Conservation (phyloP, 2,329 filamentous ascomycete species). For the Byssothecium circinans region DNA sequence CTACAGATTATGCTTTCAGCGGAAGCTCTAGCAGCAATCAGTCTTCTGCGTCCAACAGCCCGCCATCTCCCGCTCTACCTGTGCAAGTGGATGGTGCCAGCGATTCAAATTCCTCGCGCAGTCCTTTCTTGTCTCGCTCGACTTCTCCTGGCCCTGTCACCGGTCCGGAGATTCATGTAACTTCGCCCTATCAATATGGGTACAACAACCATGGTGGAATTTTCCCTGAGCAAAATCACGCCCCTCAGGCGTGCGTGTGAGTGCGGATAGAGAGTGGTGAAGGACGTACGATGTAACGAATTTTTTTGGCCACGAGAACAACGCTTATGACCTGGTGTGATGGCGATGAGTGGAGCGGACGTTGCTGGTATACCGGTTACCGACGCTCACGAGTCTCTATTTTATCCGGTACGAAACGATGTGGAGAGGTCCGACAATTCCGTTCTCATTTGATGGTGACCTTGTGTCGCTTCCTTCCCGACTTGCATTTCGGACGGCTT, state of each 20-base stretch:
- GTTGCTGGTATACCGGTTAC: conserved; percentile 21
- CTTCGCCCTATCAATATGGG: conserved; percentile 49
- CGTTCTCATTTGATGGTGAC: conserved; percentile 14
- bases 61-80: conserved; percentile 38
- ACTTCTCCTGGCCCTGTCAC: conserved; percentile 48
- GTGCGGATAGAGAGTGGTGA: neutral
- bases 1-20: conserved; percentile 32
- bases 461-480: conserved; percentile 17
- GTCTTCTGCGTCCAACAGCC: conserved; percentile 42
- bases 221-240: conserved; percentile 48
- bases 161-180: conserved; percentile 44
- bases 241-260: conserved; percentile 47
- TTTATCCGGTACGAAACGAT: conserved; percentile 32
- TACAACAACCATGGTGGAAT: conserved; percentile 46
- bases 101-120: conserved; percentile 33
- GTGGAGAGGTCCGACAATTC: conserved; percentile 25
- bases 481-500: conserved; percentile 36
- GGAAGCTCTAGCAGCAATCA: conserved; percentile 32
- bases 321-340: conserved; percentile 37
- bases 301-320: conserved; percentile 41
- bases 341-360: conserved; percentile 40
- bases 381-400: conserved; percentile 39
- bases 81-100: conserved; percentile 44
- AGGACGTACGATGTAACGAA: conserved; percentile 30
- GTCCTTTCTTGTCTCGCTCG: conserved; percentile 43